These are phyloP conservation scores for Infundibulicybe gibba DNA, from an alignment of 768 basidiomycete genomes.

Conservation along the genomic window DNA sequence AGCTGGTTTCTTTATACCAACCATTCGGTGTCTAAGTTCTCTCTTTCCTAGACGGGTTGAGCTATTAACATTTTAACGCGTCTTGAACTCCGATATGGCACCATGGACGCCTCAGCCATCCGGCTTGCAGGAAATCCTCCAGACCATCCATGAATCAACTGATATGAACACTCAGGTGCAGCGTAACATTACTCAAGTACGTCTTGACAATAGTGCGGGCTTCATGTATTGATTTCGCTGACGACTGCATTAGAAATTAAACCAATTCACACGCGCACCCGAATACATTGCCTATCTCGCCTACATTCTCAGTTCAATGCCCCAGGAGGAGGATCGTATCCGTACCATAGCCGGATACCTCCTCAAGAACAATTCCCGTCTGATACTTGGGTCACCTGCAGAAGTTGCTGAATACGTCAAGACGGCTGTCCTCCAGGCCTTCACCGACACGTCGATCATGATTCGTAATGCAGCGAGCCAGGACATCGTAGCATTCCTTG, in stretches of 20 bases:
- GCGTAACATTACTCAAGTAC: constrained; percentile 78
- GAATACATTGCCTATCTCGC: constrained; percentile 97
- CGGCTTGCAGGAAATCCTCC: constrained; percentile 88
- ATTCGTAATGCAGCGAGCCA: constrained; percentile 93
- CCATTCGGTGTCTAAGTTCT: constrained; percentile 14
- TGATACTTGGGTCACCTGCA: constrained; percentile 64
- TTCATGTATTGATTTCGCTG: constrained; percentile 15
- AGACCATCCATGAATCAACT: constrained; percentile 89
- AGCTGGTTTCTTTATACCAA: constrained; percentile 10
- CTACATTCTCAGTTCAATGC: constrained; percentile 81
- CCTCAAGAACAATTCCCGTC: constrained; percentile 91
- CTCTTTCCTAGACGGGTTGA: constrained; percentile 15
- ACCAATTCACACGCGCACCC: constrained; percentile 80
- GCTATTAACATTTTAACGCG: constrained; percentile 28
- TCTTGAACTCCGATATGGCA: constrained; percentile 48
- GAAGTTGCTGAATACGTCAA: constrained; percentile 75
- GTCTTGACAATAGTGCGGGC: constrained; percentile 16
- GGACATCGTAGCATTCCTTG: constrained; percentile 87
- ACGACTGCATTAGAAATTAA: constrained; percentile 63
- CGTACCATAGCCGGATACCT: constrained; percentile 95
- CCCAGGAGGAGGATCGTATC: constrained; percentile 86
- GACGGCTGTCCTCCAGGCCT: constrained; percentile 72
- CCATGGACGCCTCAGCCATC: constrained; percentile 83
- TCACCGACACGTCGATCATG: constrained; percentile 78
- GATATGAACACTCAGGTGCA: constrained; percentile 74